Evolutionary conservation across 805 yeast genomes (phyloP).

Genomic region (Barnettozyma vustinii): DNA sequence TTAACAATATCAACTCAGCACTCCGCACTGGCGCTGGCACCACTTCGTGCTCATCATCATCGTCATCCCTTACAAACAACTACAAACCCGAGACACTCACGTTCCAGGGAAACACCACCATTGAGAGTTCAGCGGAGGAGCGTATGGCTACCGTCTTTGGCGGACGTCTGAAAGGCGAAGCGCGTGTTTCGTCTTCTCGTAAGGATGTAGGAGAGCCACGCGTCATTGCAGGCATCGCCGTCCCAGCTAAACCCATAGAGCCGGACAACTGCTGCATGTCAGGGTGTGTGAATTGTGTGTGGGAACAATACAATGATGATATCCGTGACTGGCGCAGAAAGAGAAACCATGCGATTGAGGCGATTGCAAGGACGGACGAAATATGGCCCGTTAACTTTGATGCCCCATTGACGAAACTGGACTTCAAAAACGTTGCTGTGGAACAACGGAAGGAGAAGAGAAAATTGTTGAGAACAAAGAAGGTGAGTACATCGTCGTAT

Average conservation of each 20-base stretch:
- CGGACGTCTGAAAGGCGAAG: constrained; percentile 49
- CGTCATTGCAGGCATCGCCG: constrained; percentile 55
- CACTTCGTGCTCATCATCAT: neutral
- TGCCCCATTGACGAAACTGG: constrained; percentile 42
- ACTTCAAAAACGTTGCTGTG: constrained; percentile 38
- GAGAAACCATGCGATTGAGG: constrained; percentile 54
- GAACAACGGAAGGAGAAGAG: constrained; percentile 29
- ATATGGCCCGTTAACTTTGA: constrained; percentile 65
- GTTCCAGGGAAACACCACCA: constrained; percentile 29
- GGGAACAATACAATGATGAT: constrained; percentile 91
- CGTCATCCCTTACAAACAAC: neutral
- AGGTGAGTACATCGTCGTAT: constrained; percentile 24
- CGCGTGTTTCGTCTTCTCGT: constrained; percentile 35
- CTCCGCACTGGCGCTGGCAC: neutral
- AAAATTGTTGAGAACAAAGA: constrained; percentile 20
- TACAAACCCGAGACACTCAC: constrained; percentile 6
- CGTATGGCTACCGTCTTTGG: constrained; percentile 49
- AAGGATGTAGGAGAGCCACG: constrained; percentile 16
- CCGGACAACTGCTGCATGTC: constrained; percentile 98
- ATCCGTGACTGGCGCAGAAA: constrained; percentile 69
- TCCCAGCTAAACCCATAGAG: constrained; percentile 80
- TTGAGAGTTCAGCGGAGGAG: constrained; percentile 37
- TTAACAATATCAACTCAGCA: neutral
- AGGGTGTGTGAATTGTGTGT: constrained; percentile 94
- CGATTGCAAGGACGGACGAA: constrained; percentile 36